Evolutionary conservation across 148 eudicot genomes (phyloP).

Genomic region (Pouteria glomerata): DNA sequence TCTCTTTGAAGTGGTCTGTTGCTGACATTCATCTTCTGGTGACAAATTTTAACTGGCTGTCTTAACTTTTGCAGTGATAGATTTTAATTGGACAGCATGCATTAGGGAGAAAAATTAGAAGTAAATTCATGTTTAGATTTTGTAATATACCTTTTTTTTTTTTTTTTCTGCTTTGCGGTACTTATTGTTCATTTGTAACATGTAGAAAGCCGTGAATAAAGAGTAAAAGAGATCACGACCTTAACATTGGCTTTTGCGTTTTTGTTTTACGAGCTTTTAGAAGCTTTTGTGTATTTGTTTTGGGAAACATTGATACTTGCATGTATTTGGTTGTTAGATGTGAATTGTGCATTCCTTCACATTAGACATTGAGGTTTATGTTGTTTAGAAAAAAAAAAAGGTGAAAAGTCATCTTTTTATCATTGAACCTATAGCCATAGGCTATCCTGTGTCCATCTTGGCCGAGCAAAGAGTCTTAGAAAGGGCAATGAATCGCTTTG

Average conservation of each 20-base stretch:
- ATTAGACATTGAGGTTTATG: too few species aligned
- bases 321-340: too few species aligned
- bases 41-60: neutral
- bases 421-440: too few species aligned
- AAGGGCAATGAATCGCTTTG: conserved; percentile 16
- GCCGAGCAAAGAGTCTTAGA: conserved; percentile 16
- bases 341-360: neutral
- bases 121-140: neutral
- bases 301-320: too few species aligned
- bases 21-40: neutral
- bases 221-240: neutral
- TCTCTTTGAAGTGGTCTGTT: neutral
- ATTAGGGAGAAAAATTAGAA: neutral
- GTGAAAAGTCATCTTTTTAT: too few species aligned
- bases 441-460: conserved; percentile 15
- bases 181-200: neutral
- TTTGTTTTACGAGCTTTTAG: neutral
- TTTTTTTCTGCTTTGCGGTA: neutral
- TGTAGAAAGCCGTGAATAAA: neutral
- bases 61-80: neutral
- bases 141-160: neutral
- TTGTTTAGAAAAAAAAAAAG: too few species aligned
- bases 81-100: neutral
- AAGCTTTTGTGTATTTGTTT: neutral
- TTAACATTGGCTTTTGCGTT: too few species aligned